Evolutionary conservation across 768 basidiomycete genomes (phyloP), one percentile per base, ranked within the genome.

Genomic region (Leccinum arenicola): DNA sequence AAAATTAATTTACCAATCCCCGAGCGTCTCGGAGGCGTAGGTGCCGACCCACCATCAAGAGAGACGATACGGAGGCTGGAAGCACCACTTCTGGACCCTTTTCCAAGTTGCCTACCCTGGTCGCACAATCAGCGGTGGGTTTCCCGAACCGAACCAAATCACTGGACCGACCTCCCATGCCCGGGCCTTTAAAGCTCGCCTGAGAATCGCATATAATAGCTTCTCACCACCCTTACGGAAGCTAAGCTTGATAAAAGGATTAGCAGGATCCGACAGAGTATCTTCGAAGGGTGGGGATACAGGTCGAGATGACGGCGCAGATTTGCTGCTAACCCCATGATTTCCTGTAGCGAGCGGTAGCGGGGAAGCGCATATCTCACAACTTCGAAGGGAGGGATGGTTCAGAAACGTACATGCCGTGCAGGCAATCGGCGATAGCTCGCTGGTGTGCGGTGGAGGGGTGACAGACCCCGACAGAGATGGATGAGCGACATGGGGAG

Each of bases 361-460:
- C 0, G 83, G 76, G 4, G 93, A 88, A 6, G 80, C 80, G 69
- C 96, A 98, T 3, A 98, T 89, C 72, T 98, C 96, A 75, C 96
- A 98, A 8, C 75, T 70, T 0, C 73, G 73, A 56, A 95, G 77
- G 1, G 83, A 87, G 0, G 85, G 84, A 60, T 91, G 87, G 73
- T 99, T 99, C 12, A 95, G 77, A 70, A 95, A 99, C 1, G 96
- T 98, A 70, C 97, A 99, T 1, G 86, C 86, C 2, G 87, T 82
- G 72, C 96, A 99, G 14, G 88, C 74, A 48, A 89, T 77, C 35
- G 80, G 70, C 2, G 73, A 72, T 17, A 25, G 23, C 40, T 57
- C 62, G 70, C 59, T 60, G 27, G 59, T 61, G 8, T 52, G 62
- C 6, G 61, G 66, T 59, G 64, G 52, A 23, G 70, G 70, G 6